phyloP scores from a whole-genome alignment of 1,284 basidiomycete genomes.

The Moesziomyces parantarcticus region DNA sequence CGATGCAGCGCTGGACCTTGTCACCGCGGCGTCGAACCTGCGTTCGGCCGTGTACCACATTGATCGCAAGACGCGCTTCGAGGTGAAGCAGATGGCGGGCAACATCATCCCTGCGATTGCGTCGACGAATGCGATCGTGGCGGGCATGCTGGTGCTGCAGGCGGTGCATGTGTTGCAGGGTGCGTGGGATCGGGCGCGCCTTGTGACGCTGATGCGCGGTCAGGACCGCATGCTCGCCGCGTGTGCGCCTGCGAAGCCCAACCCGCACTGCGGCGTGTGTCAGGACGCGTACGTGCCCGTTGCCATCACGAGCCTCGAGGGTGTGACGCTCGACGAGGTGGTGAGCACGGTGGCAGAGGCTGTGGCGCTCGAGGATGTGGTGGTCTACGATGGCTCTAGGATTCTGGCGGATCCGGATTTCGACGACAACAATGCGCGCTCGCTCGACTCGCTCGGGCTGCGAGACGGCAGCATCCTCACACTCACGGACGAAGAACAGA shows the following conservation, averaged over 20 bases:
- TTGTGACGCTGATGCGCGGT: constrained; percentile 46
- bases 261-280: constrained; percentile 79
- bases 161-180: constrained; percentile 79
- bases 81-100: constrained; percentile 99
- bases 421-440: constrained; percentile 82
- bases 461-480: constrained; percentile 82
- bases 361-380: constrained; percentile 69
- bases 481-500: constrained; percentile 82
- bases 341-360: constrained; percentile 72
- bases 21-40: constrained; percentile 91
- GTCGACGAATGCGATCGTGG: constrained; percentile 96
- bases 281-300: constrained; percentile 83
- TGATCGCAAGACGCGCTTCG: constrained; percentile 86
- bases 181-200: constrained; percentile 36
- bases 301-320: constrained; percentile 73
- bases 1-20: constrained; percentile 94
- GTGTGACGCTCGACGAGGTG: constrained; percentile 78
- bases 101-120: constrained; percentile 97
- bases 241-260: constrained; percentile 35
- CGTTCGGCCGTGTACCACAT: constrained; percentile 91
- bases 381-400: constrained; percentile 80
- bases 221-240: constrained; percentile 39
- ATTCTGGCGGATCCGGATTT: constrained; percentile 87
- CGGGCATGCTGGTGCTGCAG: constrained; percentile 92
- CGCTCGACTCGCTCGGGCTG: constrained; percentile 76